A percentile compares a stretch with the other conserved stretches of the same genome.
Conservation (phyloP, 768 basidiomycete genomes). For the Holtermannia corniformis region DNA sequence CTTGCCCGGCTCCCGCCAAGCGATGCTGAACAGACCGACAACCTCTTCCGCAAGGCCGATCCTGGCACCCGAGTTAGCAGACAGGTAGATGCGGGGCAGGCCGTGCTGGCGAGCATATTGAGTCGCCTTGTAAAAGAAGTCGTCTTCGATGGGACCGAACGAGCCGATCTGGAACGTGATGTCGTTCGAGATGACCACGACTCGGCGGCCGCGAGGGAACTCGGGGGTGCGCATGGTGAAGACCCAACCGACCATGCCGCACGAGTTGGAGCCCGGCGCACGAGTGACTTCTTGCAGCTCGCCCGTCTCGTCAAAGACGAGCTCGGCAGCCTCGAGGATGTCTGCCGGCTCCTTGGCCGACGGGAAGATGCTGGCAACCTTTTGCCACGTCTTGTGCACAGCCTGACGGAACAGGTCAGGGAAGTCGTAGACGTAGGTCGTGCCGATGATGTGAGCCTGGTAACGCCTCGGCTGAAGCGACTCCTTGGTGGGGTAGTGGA, state of each 20-base stretch:
- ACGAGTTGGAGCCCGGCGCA: constrained; percentile 83
- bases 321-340: constrained; percentile 73
- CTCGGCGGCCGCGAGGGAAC: constrained; percentile 74
- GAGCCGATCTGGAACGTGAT: constrained; percentile 99
- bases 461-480: constrained; percentile 97
- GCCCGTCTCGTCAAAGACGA: constrained; percentile 89
- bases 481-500: constrained; percentile 92
- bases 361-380: constrained; percentile 52
- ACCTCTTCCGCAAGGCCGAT: constrained; percentile 92
- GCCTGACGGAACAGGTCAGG: constrained; percentile 98
- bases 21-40: constrained; percentile 73
- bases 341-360: constrained; percentile 64
- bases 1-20: constrained; percentile 70
- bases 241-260: constrained; percentile 98
- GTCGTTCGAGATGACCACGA: constrained; percentile 90
- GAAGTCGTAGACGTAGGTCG: constrained; percentile 99
- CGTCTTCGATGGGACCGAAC: constrained; percentile 90
- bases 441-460: constrained; percentile 95
- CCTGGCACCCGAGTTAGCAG: constrained; percentile 96
- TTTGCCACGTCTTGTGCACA: constrained; percentile 79
- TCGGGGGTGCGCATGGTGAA: constrained; percentile 88
- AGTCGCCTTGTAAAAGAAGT: constrained; percentile 91
- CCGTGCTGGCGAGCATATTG: constrained; percentile 83
- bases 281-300: constrained; percentile 82
- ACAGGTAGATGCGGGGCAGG: constrained; percentile 90